Conservation (phyloP, 306 rosid species). For the Quercus alba region DNA sequence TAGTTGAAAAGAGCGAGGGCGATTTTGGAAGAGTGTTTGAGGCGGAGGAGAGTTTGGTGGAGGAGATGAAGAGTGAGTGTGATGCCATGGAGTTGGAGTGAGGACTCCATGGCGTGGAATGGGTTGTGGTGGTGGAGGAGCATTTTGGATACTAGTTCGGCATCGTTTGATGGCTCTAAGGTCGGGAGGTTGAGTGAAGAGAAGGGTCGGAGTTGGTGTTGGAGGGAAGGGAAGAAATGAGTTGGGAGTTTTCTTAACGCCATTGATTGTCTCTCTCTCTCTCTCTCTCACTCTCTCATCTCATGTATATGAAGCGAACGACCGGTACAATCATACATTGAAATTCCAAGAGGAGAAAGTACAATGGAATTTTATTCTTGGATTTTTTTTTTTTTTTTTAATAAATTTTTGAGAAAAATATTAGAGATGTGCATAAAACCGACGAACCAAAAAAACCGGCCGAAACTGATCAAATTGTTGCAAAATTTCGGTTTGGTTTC, state of each 20-base stretch:
- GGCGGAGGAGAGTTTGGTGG: slow-evolving; percentile 62
- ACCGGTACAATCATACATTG: no score
- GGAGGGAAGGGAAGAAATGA: background rate
- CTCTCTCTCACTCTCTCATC: no score
- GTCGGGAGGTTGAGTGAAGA: slow-evolving; percentile 23
- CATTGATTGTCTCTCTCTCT: background rate
- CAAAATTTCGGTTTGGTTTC: no score
- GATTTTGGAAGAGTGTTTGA: slow-evolving; percentile 65
- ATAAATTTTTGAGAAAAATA: no score
- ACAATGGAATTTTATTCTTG: no score
- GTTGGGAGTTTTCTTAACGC: background rate
- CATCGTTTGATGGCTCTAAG: slow-evolving; percentile 45
- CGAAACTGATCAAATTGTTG: no score
- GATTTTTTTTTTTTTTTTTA: no score
- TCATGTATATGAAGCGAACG: no score
- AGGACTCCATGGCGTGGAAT: slow-evolving; percentile 69
- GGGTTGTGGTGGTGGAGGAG: slow-evolving; percentile 87
- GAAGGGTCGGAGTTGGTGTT: background rate
- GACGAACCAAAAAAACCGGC: no score
- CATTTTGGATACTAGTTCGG: slow-evolving; percentile 48
- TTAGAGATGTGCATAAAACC: no score
- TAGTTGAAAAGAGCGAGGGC: slow-evolving; percentile 73
- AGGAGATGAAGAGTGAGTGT: slow-evolving; percentile 58
- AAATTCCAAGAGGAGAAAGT: no score
- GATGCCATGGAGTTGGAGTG: slow-evolving; percentile 76